phyloP scores from a whole-genome alignment of 2,329 filamentous ascomycete species.

The Colletotrichum tamarilloi region DNA sequence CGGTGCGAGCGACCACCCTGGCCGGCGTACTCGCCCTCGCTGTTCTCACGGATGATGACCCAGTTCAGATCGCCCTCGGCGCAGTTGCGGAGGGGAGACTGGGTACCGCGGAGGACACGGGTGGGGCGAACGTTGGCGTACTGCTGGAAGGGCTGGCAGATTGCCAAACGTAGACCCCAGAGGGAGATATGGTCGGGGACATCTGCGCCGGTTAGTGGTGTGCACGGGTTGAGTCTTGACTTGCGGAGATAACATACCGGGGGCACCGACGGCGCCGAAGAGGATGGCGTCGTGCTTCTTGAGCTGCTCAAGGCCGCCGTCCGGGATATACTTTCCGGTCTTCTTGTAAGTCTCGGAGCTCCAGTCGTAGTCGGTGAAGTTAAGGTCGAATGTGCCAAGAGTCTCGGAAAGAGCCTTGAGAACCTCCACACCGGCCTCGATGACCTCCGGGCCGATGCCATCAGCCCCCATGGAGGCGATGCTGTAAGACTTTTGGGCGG shows the following conservation, averaged over 20 bases:
- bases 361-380: constrained; percentile 75
- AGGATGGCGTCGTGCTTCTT: constrained; percentile 44
- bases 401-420: constrained; percentile 64
- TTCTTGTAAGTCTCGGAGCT: constrained; percentile 74
- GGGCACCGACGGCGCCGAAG: constrained; percentile 45
- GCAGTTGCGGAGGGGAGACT: constrained; percentile 64
- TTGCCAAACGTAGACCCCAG: constrained; percentile 72
- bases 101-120: constrained; percentile 66
- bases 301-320: constrained; percentile 59
- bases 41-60: constrained; percentile 75
- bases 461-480: constrained; percentile 72
- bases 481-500: constrained; percentile 51
- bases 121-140: constrained; percentile 75
- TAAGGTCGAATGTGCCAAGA: constrained; percentile 67
- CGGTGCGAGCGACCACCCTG: constrained; percentile 70
- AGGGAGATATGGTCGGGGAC: constrained; percentile 76
- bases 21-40: constrained; percentile 73
- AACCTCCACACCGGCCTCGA: constrained; percentile 69
- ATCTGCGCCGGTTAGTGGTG: constrained; percentile 46
- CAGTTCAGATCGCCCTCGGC: constrained; percentile 67
- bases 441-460: constrained; percentile 73
- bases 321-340: constrained; percentile 73
- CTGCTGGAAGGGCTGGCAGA: constrained; percentile 72
- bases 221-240: too few species aligned
- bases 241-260: constrained; percentile 7